A percentile compares a stretch with the other conserved stretches of the same genome.
Conservation (phyloP, 495 filamentous ascomycete genomes). For the Lentithecium fluviatile region DNA sequence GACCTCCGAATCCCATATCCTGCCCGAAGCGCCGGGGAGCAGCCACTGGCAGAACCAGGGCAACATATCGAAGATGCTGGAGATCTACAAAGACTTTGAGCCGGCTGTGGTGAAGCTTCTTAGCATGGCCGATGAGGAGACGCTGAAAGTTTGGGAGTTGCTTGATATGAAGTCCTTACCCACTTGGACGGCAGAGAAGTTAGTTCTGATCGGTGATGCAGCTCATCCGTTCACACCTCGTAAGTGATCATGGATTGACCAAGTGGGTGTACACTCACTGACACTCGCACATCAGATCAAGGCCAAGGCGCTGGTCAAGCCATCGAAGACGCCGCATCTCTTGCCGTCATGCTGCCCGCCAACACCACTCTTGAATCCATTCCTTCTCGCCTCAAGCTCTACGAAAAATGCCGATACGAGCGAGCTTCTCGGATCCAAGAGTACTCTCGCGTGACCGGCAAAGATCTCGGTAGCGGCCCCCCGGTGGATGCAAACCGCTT, state of each 20-base stretch:
- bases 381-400: conserved; percentile 51
- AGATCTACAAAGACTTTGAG: conserved; percentile 54
- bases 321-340: conserved; percentile 58
- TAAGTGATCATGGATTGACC: conserved; percentile 13
- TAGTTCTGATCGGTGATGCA: conserved; percentile 61
- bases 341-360: conserved; percentile 53
- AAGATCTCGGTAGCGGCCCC: conserved; percentile 43
- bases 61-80: conserved; percentile 49
- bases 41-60: conserved; percentile 51
- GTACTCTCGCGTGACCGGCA: conserved; percentile 50
- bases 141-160: conserved; percentile 58
- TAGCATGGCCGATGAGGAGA: conserved; percentile 50
- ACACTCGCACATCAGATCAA: conserved; percentile 36
- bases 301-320: conserved; percentile 43
- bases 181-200: conserved; percentile 51
- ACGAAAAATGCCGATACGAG: conserved; percentile 53
- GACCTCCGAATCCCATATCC: conserved; percentile 34
- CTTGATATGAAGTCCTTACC: conserved; percentile 58
- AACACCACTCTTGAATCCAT: conserved; percentile 48
- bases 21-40: neutral
- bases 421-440: conserved; percentile 58
- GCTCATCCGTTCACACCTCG: conserved; percentile 61
- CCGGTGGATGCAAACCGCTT: conserved; percentile 36
- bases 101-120: conserved; percentile 49
- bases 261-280: neutral